Evolutionary conservation across 441 rosid species (phyloP), one percentile per base, ranked within the genome.

Genomic region (Sinapis alba): DNA sequence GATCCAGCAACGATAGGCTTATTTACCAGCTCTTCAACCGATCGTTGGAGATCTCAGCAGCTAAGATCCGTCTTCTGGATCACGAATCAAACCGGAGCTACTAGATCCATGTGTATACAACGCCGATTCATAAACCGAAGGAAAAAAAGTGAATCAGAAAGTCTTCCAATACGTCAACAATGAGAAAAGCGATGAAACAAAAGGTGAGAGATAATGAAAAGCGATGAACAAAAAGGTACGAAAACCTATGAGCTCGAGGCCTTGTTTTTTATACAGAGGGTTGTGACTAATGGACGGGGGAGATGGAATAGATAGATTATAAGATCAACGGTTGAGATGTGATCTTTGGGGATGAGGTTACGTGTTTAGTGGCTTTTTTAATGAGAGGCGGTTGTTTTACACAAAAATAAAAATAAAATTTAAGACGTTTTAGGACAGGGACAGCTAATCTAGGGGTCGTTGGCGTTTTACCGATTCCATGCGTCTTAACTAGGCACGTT

Each of bases 381-480:
- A 30, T 30, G 34, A 30, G 34, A 30, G 34, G 34, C 2, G 70
- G 64, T 75, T 38, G 36, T 54, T 54, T 45, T 30, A 30, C 34
- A 30, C 34, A 30, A 45, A 21, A 21, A 47, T 8, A 30, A 30
- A 34, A 16, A 47, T 8, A 16, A 30, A 30, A 38, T 38, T 11
- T 12, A 11, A 36, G 43, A 36, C 43, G 43, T 36, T 36, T 36
- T 34, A 34, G 34, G 34, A 30, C 34, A 7, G 8, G 3, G 71
- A 76, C 80, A 76, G 71, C 75, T 57, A 16, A 45, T 2, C 34
- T 70, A 30, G 70, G 47, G 50, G 79, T 38, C 62, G 79, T 63
- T 63, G 71, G 18, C 8, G 18, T 63, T 34, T 69, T 57, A 58
- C 71, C 67, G 34, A 34, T 34, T 69, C 71, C 34, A 30, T 30